phyloP scores from a whole-genome alignment of 345 rosid genomes.

The Eucalyptus pauciflora region DNA sequence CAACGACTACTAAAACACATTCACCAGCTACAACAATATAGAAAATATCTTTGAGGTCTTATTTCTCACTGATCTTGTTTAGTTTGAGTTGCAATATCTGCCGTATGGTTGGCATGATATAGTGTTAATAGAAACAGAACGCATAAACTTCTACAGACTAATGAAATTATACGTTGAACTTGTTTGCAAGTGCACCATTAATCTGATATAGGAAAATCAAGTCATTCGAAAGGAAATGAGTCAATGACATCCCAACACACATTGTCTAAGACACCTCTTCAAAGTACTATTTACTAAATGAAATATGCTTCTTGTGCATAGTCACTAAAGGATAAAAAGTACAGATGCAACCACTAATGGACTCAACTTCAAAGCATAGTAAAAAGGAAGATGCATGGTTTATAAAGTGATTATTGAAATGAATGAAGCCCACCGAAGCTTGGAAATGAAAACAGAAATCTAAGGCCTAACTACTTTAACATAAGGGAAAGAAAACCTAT shows the following conservation, averaged over 20 bases:
- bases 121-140: neutral
- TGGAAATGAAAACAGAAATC: neutral
- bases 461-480: neutral
- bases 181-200: neutral
- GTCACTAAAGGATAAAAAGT: neutral
- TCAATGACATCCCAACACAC: neutral
- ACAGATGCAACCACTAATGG: neutral
- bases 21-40: neutral
- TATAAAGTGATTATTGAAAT: neutral
- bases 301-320: neutral
- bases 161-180: neutral
- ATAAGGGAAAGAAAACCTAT: neutral
- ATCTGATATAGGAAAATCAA: neutral
- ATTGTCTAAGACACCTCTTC: neutral
- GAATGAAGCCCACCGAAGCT: neutral
- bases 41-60: neutral
- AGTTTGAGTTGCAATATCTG: neutral
- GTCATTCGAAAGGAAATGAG: neutral
- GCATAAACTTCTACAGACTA: neutral
- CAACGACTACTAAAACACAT: neutral
- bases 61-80: neutral
- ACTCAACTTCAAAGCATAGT: neutral
- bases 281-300: neutral
- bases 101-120: neutral
- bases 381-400: neutral